Conservation (phyloP, 805 yeast genomes). For the Monosporozyma siamensis region DNA sequence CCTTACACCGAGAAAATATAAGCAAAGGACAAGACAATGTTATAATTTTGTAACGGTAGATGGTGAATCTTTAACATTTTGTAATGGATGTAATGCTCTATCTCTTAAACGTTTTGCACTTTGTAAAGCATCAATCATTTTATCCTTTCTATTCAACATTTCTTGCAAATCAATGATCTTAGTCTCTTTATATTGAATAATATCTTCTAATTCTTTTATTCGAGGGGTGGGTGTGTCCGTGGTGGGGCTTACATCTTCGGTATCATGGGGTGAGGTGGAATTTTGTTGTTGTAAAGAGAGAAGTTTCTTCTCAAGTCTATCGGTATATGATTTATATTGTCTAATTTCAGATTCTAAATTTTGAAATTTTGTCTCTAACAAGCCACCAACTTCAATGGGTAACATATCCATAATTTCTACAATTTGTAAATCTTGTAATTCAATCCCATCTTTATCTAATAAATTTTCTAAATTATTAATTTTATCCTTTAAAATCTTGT, state of each 20-base stretch:
- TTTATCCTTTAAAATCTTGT: slow-evolving; percentile 52
- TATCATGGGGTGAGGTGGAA: neutral
- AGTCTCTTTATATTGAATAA: slow-evolving; percentile 32
- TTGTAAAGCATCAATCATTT: slow-evolving; percentile 64
- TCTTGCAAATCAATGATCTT: slow-evolving; percentile 50
- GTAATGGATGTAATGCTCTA: slow-evolving; percentile 18
- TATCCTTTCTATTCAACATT: slow-evolving; percentile 61
- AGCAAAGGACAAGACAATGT: too few species aligned
- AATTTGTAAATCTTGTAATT: slow-evolving; percentile 40
- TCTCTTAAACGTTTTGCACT: slow-evolving; percentile 54
- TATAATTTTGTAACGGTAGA: too few species aligned
- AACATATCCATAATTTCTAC: slow-evolving; percentile 53
- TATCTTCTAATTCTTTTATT: neutral
- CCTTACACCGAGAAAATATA: too few species aligned
- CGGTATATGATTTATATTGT: slow-evolving; percentile 22
- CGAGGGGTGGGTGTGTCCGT: neutral
- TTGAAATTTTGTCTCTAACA: slow-evolving; percentile 23
- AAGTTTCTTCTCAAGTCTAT: slow-evolving; percentile 13
- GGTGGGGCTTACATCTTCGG: neutral
- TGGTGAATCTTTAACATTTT: too few species aligned
- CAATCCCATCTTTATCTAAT: slow-evolving; percentile 50
- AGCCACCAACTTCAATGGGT: slow-evolving; percentile 36
- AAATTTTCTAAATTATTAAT: slow-evolving; percentile 61
- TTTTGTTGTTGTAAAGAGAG: slow-evolving; percentile 5
- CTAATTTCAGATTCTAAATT: slow-evolving; percentile 25